Conservation (phyloP, 805 yeast genomes). For the Ascoidea asiatica region DNA sequence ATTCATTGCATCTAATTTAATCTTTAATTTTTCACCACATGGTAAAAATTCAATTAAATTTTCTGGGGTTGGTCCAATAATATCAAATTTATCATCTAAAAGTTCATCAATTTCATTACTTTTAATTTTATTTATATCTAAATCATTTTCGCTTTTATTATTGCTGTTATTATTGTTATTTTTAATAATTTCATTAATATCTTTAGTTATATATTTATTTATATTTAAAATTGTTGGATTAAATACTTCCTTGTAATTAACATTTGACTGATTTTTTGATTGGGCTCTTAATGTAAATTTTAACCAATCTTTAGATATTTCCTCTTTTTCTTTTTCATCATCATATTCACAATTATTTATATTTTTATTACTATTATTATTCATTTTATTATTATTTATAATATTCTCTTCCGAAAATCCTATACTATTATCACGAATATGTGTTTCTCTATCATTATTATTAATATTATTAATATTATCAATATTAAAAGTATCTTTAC, state of each 20-base stretch:
- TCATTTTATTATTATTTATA: too few species aligned
- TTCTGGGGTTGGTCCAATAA: not conserved
- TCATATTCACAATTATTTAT: too few species aligned
- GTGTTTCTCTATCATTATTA: too few species aligned
- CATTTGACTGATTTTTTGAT: not conserved
- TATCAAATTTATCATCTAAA: not conserved
- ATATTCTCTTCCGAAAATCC: too few species aligned
- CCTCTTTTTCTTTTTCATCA: not conserved
- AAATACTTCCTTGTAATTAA: conserved; percentile 1
- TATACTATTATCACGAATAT: too few species aligned
- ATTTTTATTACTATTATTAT: too few species aligned
- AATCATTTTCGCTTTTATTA: too few species aligned
- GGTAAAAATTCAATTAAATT: not conserved
- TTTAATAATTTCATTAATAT: not conserved
- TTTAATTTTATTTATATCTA: too few species aligned
- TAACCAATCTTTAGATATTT: not conserved
- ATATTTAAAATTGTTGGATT: not conserved
- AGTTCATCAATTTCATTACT: not conserved
- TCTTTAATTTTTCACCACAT: not conserved
- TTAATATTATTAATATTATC: too few species aligned
- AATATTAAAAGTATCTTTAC: too few species aligned
- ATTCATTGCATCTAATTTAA: too few species aligned
- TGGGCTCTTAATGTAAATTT: not conserved
- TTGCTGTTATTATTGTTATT: not conserved
- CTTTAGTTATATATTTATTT: conserved; percentile 1